phyloP scores from a whole-genome alignment of 2,329 filamentous ascomycete species.

The Fonsecaea pugnacius region DNA sequence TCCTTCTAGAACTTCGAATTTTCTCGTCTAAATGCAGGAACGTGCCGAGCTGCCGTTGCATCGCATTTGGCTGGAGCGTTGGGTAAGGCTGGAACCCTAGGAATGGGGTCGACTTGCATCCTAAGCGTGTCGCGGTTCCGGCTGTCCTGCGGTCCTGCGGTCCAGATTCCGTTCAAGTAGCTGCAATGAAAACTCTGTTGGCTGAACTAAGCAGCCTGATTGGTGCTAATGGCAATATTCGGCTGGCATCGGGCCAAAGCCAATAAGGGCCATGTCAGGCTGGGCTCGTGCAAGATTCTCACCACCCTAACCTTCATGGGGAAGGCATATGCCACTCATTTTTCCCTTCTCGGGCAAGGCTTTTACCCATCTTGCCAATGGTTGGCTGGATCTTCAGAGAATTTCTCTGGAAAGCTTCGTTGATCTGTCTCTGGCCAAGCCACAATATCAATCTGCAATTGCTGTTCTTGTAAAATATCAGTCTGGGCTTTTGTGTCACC shows the following conservation, averaged over 20 bases:
- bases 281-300: neutral
- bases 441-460: constrained; percentile 7
- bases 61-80: constrained; percentile 11
- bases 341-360: neutral
- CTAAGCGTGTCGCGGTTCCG: neutral
- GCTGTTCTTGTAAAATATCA: neutral
- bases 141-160: constrained; percentile 1
- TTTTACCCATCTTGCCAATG: constrained; percentile 1
- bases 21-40: constrained; percentile 28
- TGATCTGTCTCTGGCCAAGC: constrained; percentile 4
- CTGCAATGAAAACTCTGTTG: constrained; percentile 26
- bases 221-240: neutral
- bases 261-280: neutral
- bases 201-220: constrained; percentile 7
- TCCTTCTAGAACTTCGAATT: constrained; percentile 24
- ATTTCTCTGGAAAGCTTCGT: neutral
- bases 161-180: constrained; percentile 23
- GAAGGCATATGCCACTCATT: constrained; percentile 3
- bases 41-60: constrained; percentile 30
- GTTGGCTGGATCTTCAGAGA: neutral
- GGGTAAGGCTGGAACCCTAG: constrained; percentile 19
- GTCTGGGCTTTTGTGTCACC: neutral
- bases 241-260: neutral
- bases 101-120: constrained; percentile 4
- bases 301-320: neutral